These are phyloP conservation scores for Aotearoamyces nothofagi DNA, from an alignment of 2,329 filamentous ascomycete genomes.

Conservation along the genomic window DNA sequence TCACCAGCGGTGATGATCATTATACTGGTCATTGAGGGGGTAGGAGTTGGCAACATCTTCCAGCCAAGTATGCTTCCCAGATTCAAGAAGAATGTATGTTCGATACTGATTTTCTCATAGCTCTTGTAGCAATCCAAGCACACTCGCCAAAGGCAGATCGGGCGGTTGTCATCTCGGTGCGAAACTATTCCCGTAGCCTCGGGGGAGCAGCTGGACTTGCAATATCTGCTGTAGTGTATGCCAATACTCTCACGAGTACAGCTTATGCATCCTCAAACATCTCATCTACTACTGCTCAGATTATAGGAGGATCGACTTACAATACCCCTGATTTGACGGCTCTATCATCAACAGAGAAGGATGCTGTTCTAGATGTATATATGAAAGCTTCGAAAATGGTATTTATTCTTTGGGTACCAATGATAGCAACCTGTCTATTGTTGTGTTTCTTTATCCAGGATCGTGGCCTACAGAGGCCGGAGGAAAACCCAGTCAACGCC, in stretches of 20 bases:
- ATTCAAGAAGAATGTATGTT: too few species aligned
- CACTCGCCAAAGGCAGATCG: neutral
- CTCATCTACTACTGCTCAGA: too few species aligned
- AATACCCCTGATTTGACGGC: conserved; percentile 10
- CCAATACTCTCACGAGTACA: too few species aligned
- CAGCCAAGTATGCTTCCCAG: too few species aligned
- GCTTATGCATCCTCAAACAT: too few species aligned
- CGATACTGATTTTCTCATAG: too few species aligned
- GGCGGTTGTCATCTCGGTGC: neutral
- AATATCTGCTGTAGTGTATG: too few species aligned
- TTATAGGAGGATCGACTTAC: too few species aligned
- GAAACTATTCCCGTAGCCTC: neutral
- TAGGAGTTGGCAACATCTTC: conserved; percentile 31
- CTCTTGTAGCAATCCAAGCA: neutral
- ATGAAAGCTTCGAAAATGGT: conserved; percentile 36
- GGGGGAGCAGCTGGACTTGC: neutral
- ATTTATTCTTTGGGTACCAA: conserved; percentile 38
- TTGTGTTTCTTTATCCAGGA: conserved; percentile 35
- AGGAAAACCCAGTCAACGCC: too few species aligned
- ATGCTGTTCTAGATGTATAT: conserved; percentile 32
- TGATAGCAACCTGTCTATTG: conserved; percentile 34
- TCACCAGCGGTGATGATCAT: conserved; percentile 31
- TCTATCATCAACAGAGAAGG: conserved; percentile 10
- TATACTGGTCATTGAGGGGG: conserved; percentile 30
- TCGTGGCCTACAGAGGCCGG: conserved; percentile 25